Base-by-base conservation (phyloP, 2,329 filamentous ascomycete species). In the Aspergillus sergii region DNA sequence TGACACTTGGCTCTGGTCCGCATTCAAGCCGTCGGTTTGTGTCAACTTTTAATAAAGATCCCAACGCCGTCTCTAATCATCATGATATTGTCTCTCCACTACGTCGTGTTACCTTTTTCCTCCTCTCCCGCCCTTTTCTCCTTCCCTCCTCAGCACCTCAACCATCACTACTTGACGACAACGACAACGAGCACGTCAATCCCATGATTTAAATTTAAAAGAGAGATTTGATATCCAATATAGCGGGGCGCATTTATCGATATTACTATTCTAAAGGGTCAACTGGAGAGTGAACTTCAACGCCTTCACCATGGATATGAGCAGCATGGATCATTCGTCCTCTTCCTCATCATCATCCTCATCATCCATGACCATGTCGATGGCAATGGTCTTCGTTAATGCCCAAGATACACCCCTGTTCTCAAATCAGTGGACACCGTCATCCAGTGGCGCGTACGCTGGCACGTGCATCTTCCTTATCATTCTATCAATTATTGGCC, bases 381-480 rank as follows among this genome's bases (percentile, higher is more conserved):
- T 79, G 78, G 46, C 69, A 34, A 79, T 80, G 78, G 69, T 77
- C 55, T 81, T 81, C 66, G 89, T 89, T 69, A 87, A 84, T 66
- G 80, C 82, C 61, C 86, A 86, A 54, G 78, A 75, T 60, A 91
- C 89, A 1, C 83, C 89, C 3, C 83, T 93, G 53, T 92, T 84
- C 81, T 89, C 91, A 19, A 76, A 79, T 26, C 76, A 82, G 58
- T 98, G 94, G 93, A 90, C 91, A 2, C 94, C 94, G 6, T 79
- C 75, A 32, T 89, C 81, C 41, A 81, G 84, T 7, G 92, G 90
- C 70, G 81, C 85, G 64, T 98, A 97, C 78, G 93, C 92, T 1
- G 94, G 88, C 61, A 96, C 93, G 32, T 96, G 94, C 82, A 91
- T 97, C 76, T 97, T 97, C 80, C 85, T 97, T 63, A 89, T 97